Evolutionary conservation across 192 early-diverging fungal species (phyloP).

Genomic region (Coemansia sp.): DNA sequence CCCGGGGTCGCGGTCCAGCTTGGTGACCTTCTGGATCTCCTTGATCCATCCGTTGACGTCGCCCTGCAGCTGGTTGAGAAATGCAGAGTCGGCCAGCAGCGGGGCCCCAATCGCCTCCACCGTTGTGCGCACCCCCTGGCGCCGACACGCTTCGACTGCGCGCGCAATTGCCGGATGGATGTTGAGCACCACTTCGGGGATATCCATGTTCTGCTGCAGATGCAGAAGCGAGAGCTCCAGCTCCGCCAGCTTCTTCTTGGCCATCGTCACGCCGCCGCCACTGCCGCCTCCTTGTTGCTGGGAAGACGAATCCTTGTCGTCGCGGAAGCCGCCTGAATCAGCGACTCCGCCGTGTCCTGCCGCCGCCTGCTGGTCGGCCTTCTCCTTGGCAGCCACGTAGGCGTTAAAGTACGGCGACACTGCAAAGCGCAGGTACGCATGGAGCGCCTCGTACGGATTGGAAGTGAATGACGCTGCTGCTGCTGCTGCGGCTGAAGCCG

Average conservation of each 20-base stretch:
- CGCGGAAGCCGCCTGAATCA: conserved; percentile 48
- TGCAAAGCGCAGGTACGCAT: conserved; percentile 89
- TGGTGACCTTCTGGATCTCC: conserved; percentile 99
- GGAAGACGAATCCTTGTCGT: conserved; percentile 59
- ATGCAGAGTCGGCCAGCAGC: conserved; percentile 75
- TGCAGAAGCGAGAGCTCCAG: conserved; percentile 92
- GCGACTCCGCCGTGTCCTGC: neutral
- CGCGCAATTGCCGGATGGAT: conserved; percentile 82
- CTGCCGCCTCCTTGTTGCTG: conserved; percentile 22
- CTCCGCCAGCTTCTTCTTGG: conserved; percentile 98
- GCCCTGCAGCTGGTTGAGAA: conserved; percentile 91
- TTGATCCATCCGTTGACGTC: conserved; percentile 99
- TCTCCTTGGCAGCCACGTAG: conserved; percentile 73
- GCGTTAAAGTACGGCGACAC: conserved; percentile 97
- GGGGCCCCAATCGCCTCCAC: conserved; percentile 73
- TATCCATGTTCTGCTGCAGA: conserved; percentile 97
- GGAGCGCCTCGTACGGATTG: conserved; percentile 85
- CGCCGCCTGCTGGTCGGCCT: conserved; percentile 47
- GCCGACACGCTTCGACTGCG: conserved; percentile 69
- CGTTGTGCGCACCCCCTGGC: conserved; percentile 62
- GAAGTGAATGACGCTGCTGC: neutral
- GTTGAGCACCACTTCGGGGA: conserved; percentile 85
- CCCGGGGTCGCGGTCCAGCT: conserved; percentile 86
- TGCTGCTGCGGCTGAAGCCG: conserved; percentile 17
- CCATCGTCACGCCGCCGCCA: conserved; percentile 75